Conservation (phyloP, 345 rosid genomes). For the Boechera divaricarpa region DNA sequence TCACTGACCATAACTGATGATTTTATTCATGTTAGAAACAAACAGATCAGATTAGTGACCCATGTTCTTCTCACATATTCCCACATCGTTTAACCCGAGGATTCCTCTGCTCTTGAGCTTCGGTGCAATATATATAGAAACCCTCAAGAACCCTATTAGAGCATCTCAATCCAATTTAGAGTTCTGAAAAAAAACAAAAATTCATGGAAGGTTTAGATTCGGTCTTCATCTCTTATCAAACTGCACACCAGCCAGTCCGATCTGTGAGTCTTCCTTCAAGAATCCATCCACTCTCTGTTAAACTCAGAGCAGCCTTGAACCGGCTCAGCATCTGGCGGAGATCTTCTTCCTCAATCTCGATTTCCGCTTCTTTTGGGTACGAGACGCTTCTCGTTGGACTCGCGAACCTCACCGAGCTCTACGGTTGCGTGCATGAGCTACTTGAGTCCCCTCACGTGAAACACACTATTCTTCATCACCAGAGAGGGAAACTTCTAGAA, state of each 20-base stretch:
- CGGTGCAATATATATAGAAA: constrained; percentile 25
- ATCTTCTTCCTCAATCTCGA: constrained; percentile 37
- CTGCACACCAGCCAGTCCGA: constrained; percentile 44
- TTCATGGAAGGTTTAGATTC: constrained; percentile 17
- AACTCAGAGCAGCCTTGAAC: constrained; percentile 48
- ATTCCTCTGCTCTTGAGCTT: constrained; percentile 6
- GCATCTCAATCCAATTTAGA: constrained; percentile 17
- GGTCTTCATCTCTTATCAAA: constrained; percentile 6
- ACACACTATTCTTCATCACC: constrained; percentile 33
- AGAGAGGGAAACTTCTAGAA: constrained; percentile 44
- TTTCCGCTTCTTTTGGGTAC: constrained; percentile 31
- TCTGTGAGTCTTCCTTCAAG: constrained; percentile 60
- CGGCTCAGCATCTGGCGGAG: constrained; percentile 46
- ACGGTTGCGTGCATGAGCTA: constrained; percentile 46
- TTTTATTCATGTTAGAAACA: constrained; percentile 31
- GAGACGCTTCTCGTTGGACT: constrained; percentile 49
- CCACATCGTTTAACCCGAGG: constrained; percentile 10
- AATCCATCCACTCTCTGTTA: constrained; percentile 48
- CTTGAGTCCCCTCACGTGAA: constrained; percentile 44
- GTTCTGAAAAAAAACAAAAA: not conserved
- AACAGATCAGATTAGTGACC: constrained; percentile 35
- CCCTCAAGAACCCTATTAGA: constrained; percentile 24
- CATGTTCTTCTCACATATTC: constrained; percentile 42
- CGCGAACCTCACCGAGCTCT: constrained; percentile 51
- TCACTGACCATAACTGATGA: constrained; percentile 36